These are phyloP conservation scores for Antitrichia curtipendula DNA, from an alignment of 225 moss, liverwort and hornwort species.

Conservation along the genomic window DNA sequence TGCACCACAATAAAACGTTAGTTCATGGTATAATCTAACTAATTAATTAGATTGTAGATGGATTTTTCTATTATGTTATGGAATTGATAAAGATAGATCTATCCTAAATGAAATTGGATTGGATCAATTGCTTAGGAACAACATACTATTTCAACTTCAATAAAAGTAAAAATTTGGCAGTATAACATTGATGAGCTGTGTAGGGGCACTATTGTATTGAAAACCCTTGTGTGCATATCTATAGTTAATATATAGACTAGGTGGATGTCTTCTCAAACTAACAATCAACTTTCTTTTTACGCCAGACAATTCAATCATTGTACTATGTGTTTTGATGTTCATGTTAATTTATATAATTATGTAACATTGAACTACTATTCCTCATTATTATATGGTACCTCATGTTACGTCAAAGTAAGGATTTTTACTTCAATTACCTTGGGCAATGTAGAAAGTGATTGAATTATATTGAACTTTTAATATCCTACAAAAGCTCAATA, in stretches of 20 bases:
- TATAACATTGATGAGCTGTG: not conserved
- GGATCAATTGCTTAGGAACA: not conserved
- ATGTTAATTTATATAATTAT: not conserved
- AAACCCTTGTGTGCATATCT: too few species aligned
- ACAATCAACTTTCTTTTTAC: not conserved
- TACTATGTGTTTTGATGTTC: not conserved
- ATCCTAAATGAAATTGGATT: not conserved
- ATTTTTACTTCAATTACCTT: not conserved
- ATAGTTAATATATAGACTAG: too few species aligned
- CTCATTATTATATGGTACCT: not conserved
- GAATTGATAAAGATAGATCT: too few species aligned
- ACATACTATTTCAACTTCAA: not conserved
- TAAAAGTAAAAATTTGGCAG: fast-evolving
- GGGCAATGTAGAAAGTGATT: not conserved
- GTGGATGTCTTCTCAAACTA: not conserved
- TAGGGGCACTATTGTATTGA: not conserved
- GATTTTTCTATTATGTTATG: too few species aligned
- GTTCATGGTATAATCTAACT: too few species aligned
- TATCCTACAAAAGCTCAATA: not conserved
- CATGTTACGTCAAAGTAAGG: not conserved
- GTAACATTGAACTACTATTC: not conserved
- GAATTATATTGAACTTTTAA: not conserved
- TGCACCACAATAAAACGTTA: too few species aligned
- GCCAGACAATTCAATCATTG: not conserved
- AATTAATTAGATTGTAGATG: too few species aligned